Percentiles rank a stretch among this genome's conserved stretches.
Evolutionary conservation across 805 yeast species (phyloP).

Genomic region (Saccharomycopsis synnaedendra): DNA sequence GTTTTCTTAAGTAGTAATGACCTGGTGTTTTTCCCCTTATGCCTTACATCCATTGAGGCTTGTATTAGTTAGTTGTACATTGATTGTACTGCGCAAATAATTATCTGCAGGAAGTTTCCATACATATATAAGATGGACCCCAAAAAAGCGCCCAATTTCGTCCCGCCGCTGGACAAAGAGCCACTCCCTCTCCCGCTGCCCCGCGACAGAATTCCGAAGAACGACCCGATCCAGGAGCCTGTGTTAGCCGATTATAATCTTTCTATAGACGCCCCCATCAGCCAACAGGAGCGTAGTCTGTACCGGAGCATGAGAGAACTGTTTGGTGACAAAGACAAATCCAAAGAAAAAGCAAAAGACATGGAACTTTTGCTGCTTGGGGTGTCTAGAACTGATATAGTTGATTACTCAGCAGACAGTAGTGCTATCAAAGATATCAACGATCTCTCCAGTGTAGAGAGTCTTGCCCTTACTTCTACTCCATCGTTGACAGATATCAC

Average conservation of each 20-base stretch:
- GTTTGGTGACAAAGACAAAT: no score
- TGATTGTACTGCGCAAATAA: not conserved
- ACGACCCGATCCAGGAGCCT: conserved; percentile 66
- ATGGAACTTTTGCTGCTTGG: not conserved
- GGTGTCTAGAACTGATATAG: no score
- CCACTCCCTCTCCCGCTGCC: conserved; percentile 58
- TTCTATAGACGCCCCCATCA: conserved; percentile 64
- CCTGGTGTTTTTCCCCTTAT: no score
- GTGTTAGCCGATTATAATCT: conserved; percentile 62
- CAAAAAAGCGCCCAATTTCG: conserved; percentile 79
- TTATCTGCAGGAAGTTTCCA: no score
- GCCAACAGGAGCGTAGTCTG: conserved; percentile 25
- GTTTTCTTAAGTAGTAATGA: no score
- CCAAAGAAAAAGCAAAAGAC: not conserved
- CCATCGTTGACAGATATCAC: not conserved
- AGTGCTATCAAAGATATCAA: not conserved
- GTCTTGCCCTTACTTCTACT: not conserved
- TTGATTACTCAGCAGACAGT: not conserved
- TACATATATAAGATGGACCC: conserved; percentile 60
- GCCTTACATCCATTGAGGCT: not conserved
- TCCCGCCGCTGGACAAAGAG: conserved; percentile 67
- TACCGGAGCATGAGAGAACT: not conserved
- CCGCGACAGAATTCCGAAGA: conserved; percentile 56
- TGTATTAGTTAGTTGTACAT: not conserved
- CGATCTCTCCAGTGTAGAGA: not conserved